Conservation (phyloP, 768 basidiomycete species). For the Lentinula aciculospora region DNA sequence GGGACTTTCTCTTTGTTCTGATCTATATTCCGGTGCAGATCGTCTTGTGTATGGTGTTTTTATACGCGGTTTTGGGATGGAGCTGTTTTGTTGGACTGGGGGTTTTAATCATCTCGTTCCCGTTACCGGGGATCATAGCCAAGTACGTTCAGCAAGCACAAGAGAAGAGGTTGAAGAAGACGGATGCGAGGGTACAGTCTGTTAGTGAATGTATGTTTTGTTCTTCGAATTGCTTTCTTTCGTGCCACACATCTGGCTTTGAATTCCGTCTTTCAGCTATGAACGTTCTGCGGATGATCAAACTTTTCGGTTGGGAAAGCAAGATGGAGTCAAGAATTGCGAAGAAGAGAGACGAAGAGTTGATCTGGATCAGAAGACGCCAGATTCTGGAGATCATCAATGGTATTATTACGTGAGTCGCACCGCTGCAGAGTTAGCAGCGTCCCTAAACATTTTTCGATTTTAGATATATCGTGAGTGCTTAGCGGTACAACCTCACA, state of each 20-base stretch:
- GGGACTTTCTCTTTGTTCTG: slow-evolving; percentile 27
- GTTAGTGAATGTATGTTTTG: slow-evolving; percentile 50
- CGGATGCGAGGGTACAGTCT: slow-evolving; percentile 54
- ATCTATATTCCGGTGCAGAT: slow-evolving; percentile 38
- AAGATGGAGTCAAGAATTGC: slow-evolving; percentile 47
- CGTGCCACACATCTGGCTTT: too few species aligned
- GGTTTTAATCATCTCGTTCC: slow-evolving; percentile 45
- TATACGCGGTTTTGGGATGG: slow-evolving; percentile 45
- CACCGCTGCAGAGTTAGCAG: neutral
- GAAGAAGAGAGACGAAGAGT: slow-evolving; percentile 56
- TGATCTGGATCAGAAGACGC: slow-evolving; percentile 46
- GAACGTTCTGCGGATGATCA: slow-evolving; percentile 60
- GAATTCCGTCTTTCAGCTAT: slow-evolving; percentile 40
- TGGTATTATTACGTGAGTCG: slow-evolving; percentile 34
- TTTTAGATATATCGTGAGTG: neutral
- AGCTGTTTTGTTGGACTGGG: slow-evolving; percentile 55
- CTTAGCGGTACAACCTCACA: neutral
- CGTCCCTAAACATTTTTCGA: neutral
- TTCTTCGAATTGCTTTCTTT: too few species aligned
- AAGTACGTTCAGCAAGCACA: slow-evolving; percentile 44
- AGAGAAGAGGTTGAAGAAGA: slow-evolving; percentile 44
- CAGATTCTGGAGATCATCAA: slow-evolving; percentile 45
- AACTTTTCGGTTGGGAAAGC: slow-evolving; percentile 66
- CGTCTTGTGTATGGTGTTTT: slow-evolving; percentile 31
- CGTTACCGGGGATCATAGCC: slow-evolving; percentile 52